These are phyloP conservation scores for Cardamine occulta DNA, from an alignment of 345 rosid genomes.

Conservation along the genomic window DNA sequence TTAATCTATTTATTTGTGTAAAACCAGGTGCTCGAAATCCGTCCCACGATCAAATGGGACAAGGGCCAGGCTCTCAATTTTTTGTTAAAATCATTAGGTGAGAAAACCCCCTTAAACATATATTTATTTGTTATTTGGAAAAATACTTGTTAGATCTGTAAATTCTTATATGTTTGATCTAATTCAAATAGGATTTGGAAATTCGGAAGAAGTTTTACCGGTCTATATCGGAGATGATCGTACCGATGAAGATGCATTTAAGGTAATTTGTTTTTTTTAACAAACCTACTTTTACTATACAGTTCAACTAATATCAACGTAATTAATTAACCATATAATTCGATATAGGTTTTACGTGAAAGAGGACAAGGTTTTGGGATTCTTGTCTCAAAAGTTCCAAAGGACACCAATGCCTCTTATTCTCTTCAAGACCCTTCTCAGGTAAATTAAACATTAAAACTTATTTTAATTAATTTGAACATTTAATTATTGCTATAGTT, in stretches of 20 bases:
- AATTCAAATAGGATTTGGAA: slow-evolving; percentile 57
- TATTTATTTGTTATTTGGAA: background rate
- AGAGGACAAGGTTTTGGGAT: slow-evolving; percentile 89
- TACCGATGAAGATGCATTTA: slow-evolving; percentile 94
- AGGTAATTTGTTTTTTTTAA: slow-evolving; percentile 47
- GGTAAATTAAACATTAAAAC: slow-evolving; percentile 43
- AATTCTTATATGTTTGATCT: background rate
- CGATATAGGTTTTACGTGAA: slow-evolving; percentile 67
- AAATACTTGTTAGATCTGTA: background rate
- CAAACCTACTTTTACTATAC: background rate
- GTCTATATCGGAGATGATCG: slow-evolving; percentile 95
- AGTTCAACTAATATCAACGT: background rate
- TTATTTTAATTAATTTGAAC: background rate
- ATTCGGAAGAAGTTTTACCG: slow-evolving; percentile 70
- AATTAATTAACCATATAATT: background rate
- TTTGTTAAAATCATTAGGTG: slow-evolving; percentile 80
- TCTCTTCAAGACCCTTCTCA: slow-evolving; percentile 86
- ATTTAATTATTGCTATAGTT: background rate
- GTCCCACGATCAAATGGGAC: slow-evolving; percentile 96
- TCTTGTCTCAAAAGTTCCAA: slow-evolving; percentile 82
- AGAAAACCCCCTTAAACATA: slow-evolving; percentile 3
- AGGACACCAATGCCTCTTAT: slow-evolving; percentile 86
- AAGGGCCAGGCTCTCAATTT: slow-evolving; percentile 94
- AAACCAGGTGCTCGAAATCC: slow-evolving; percentile 79
- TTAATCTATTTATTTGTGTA: slow-evolving; percentile 16